Conservation (phyloP, 1,284 basidiomycete genomes). For the Fomes fomentarius region DNA sequence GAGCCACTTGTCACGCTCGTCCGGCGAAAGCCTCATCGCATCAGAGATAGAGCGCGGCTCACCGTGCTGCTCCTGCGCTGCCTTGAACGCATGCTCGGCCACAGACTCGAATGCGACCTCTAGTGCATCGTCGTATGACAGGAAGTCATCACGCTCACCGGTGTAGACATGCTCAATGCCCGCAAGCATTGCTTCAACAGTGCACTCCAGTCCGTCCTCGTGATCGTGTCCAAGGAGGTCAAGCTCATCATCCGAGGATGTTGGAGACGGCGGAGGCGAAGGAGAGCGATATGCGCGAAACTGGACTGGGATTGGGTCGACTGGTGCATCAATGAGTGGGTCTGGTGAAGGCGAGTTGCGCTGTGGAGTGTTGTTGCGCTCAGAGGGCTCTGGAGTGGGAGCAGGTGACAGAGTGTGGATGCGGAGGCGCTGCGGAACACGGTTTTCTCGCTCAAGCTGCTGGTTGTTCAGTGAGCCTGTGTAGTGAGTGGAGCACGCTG, state of each 20-base stretch:
- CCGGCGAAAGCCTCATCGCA: too few relatives aligned
- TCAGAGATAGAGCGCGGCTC: too few relatives aligned
- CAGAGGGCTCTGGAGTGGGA: background rate
- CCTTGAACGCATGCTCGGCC: too few relatives aligned
- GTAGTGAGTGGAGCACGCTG: constrained; percentile 2
- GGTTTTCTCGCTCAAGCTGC: constrained; percentile 4
- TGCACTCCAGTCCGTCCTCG: constrained; percentile 8
- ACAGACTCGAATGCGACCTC: background rate
- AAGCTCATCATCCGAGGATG: constrained; percentile 8
- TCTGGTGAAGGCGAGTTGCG: background rate
- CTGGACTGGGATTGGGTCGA: constrained; percentile 2
- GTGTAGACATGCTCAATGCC: constrained; percentile 12
- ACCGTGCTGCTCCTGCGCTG: too few relatives aligned
- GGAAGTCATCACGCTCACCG: background rate
- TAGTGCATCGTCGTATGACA: background rate
- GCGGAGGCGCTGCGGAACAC: constrained; percentile 5
- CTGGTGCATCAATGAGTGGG: constrained; percentile 2
- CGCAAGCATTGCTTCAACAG: constrained; percentile 2
- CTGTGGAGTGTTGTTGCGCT: background rate
- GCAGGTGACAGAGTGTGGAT: constrained; percentile 4
- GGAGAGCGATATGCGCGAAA: background rate
- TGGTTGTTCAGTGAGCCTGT: constrained; percentile 11
- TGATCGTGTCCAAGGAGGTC: constrained; percentile 1
- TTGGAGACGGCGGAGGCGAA: constrained; percentile 4
- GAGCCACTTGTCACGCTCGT: too few relatives aligned